Conservation (phyloP, 768 basidiomycete genomes). For the Trichaptum fuscoviolaceum region DNA sequence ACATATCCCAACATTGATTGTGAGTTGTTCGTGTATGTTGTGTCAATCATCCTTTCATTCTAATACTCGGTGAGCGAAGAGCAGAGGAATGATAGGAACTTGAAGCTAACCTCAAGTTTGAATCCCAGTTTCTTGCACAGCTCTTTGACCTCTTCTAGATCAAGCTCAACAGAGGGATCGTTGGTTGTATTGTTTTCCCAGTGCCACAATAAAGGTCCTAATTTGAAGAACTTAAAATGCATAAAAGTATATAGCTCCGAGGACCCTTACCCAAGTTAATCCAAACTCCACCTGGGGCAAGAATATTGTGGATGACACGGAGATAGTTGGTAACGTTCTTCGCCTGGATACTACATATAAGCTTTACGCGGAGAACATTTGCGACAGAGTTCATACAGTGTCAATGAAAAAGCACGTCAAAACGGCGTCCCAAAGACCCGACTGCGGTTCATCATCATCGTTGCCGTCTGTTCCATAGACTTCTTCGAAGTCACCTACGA, state of each 20-base stretch:
- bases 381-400: conserved; percentile 48
- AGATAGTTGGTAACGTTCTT: conserved; percentile 91
- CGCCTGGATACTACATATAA: conserved; percentile 43
- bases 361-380: background rate
- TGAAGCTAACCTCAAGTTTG: conserved; percentile 59
- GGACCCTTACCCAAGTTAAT: conserved; percentile 67
- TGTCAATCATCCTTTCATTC: conserved; percentile 77
- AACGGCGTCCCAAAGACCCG: conserved; percentile 82
- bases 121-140: conserved; percentile 76
- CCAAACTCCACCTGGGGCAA: conserved; percentile 87
- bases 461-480: conserved; percentile 60
- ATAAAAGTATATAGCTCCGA: too few species aligned
- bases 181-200: conserved; percentile 84
- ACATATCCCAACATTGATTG: conserved; percentile 79
- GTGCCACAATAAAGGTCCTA: conserved; percentile 94
- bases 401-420: conserved; percentile 98
- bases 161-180: conserved; percentile 82
- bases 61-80: conserved; percentile 24
- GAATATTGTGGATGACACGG: conserved; percentile 75
- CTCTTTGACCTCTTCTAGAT: conserved; percentile 81
- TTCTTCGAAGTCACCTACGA: conserved; percentile 83
- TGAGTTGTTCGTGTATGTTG: conserved; percentile 82
- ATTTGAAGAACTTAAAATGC: conserved; percentile 4
- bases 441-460: conserved; percentile 56
- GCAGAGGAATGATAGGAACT: background rate